Base-by-base conservation (phyloP, 345 rosid species). In the Eucalyptus dawsonii region DNA sequence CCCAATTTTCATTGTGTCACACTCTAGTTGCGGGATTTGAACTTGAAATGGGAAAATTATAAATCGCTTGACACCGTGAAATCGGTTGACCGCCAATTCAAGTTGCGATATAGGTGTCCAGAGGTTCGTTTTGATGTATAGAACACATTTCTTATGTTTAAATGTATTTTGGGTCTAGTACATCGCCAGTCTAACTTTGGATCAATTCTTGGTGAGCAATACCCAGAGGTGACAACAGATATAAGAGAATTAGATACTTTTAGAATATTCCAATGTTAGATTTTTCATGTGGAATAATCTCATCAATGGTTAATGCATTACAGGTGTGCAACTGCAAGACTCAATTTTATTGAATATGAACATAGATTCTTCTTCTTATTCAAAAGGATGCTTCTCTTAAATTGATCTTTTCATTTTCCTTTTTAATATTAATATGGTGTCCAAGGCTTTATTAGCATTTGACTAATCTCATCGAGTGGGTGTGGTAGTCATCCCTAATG, bases 111-210 rank as follows among this genome's bases (percentile, higher is more conserved):
- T 15, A 2, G 42, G 42, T n/a, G 13, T 72, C 45, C 12, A 5
- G 34, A 34, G 4, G 11, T 69, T 69, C 4, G 2, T 34, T 72
- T 34, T 34, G 25, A 72, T 6, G 44, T 37, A 13, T 19, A 17
- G 44, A 17, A 37, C 81, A 12, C 14, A 10, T 17, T 19, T 72
- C 22, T 21, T 19, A 72, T 19, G 25, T 19, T 34, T 37, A 72
- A 72, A 37, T 37, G 14, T 72, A 42, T 37, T 19, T 19, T 72
- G 14, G 83, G 9, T 24, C 5, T 37, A 19, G 3, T 5, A 21
- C 2, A 6, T 21, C 0, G 2, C 1, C 0, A 7, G 5, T 37
- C 5, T 21, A 37, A 5, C 45, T 3, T 69, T 69, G 1, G 4
- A 7, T 14, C 51, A 50, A 14, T 50, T 50, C 17, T 50, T 50